Evolutionary conservation across 148 eudicot genomes (phyloP), one percentile per base, ranked within the genome.

Genomic region (Chenopodium formosanum): DNA sequence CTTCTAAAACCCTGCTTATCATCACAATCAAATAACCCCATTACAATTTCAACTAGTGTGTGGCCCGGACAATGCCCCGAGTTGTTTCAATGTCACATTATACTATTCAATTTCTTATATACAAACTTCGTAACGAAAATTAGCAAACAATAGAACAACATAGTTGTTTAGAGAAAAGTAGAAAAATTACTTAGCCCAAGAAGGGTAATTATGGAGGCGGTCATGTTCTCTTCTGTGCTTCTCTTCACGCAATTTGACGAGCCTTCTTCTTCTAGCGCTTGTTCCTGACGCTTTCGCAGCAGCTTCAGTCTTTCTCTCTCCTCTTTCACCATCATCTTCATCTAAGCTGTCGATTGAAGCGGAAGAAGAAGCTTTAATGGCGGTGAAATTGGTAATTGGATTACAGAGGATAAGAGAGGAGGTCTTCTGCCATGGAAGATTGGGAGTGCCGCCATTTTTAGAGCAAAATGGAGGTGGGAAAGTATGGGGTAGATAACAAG

Each of bases 171-270:
- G 53, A 12, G 53, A 50, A 11, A 22, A 11, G 9, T 8, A 56
- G 46, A 25, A 64, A 64, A 22, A 52, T 20, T 80, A 95, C 99
- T 94, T 96, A 25, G 99, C 99, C 99, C 99, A 96, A 67, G 91
- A 77, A 76, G 99, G 98, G 84, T 96, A 96, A 37, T 87, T 88
- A 80, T 92, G 89, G 68, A 89, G 88, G 32, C 90, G 90, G 13
- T 90, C 92, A 19, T 82, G 77, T 78, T 94, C 91, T 12, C 99
- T 88, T 65, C 84, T 88, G 70, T 90, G 86, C 85, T 92, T 96
- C 84, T 94, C 98, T 83, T 96, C 98, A 12, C 94, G 89, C 73
- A 96, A 83, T 84, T 85, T 94, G 17, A 94, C 86, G 73, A 96
- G 73, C 44, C 99, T 89, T 78, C 98, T 86, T 12, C 95, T 92